Evolutionary conservation across 768 basidiomycete genomes (phyloP), one percentile per base, ranked within the genome.

Genomic region (Russula dissimulans): DNA sequence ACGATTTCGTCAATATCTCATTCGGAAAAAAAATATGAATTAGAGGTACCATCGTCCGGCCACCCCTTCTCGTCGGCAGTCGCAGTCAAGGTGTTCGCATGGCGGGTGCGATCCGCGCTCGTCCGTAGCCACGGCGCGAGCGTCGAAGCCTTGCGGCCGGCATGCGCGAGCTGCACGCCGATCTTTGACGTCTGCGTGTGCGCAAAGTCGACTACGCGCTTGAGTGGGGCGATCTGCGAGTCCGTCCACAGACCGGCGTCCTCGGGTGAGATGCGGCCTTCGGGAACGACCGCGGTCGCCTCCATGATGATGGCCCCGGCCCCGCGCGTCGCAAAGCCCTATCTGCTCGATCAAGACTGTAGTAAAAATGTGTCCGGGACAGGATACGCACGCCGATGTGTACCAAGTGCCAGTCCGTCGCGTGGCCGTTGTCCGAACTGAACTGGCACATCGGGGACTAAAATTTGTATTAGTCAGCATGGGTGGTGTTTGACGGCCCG

Each of bases 391-490:
- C 82, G 1, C 87, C 87, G 38, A 89, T 77, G 68, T 92, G 88
- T 17, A 90, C 87, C 4, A 91, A 71, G 69, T 93, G 91, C 84
- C 86, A 91, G 63, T 91, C 86, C 1, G 89, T 90, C 4, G 84
- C 82, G 66, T 87, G 83, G 0, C 90, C 90, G 54, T 84, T 73
- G 47, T 87, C 80, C 9, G 83, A 77, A 59, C 84, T 86, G 73
- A 92, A 93, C 71, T 86, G 84, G 70, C 90, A 91, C 89, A 91
- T 91, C 2, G 87, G 87, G 11, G 87, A 74, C 84, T 85, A 5
- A 31, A 31, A 46, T 42, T 26, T 2, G 22, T 26, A 26, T 26
- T 26, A 26, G 22, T 26, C 22, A 26, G 22, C 22, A 26, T n/a
- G n/a, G n/a, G n/a, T n/a, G n/a, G n/a, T 12, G 39, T 41, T 41